Evolutionary conservation across 192 early-diverging fungal species (phyloP), one percentile per base, ranked within the genome.

Genomic region (Podochytrium sp.): DNA sequence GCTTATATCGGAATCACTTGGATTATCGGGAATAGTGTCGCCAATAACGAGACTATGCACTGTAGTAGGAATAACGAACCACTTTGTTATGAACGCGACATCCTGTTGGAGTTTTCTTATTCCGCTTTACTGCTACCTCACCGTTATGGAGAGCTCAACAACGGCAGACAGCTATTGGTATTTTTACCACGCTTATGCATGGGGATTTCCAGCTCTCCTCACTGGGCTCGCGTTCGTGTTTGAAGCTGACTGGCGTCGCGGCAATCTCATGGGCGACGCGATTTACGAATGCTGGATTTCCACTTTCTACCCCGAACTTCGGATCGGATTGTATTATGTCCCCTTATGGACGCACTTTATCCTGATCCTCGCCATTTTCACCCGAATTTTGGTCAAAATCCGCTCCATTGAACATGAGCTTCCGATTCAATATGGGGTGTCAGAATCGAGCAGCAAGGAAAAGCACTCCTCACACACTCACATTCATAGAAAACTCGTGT

Each of bases 281-380:
- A 66, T 43, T 10, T 66, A 29, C 33, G 41, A 66, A 50, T 66
- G 65, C 65, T 66, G 65, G 65, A 66, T 66, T 2, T 66, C 65
- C 16, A 7, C 16, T 14, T 18, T n/a, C 12, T 66, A 66, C 3
- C 20, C 47, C 0, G 43, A 66, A 0, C 32, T 66, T 16, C 39
- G 65, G 12, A 33, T 66, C 10, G 39, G 50, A 18, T 32, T 66
- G 12, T 66, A 50, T 43, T 66, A 66, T 50, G 7, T 66, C 1
- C 43, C 43, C 1, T 32, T 66, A 18, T 50, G 65, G 42, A 49
- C 50, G 2, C 39, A 66, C n/a, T 66, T 50, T 23, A n/a, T 7
- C 2, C 7, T 66, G 14, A 23, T 50, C 1, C 10, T 40, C 20
- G 23, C 23, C n/a, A 49, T 50, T 1, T 66, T 50, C 27, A n/a